A percentile compares a stretch with the other conserved stretches of the same genome.
These are phyloP conservation scores for Spirogloea muscicola DNA, from an alignment of 139 green algal species.

Conservation along the genomic window DNA sequence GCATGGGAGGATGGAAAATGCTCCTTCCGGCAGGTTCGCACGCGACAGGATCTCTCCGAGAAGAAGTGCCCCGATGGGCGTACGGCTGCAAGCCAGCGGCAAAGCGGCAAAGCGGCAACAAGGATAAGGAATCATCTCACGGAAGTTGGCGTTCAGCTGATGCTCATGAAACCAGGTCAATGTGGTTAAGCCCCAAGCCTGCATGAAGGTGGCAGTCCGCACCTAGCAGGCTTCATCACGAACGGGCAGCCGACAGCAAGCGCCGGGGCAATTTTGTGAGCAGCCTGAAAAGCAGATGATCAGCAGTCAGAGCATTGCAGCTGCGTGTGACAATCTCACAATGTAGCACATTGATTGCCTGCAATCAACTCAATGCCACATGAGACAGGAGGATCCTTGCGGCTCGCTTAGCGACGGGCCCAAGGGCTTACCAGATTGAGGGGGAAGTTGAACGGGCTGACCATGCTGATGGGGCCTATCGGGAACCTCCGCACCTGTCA, in stretches of 20 bases:
- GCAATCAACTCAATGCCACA: too few species aligned
- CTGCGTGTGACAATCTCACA: too few species aligned
- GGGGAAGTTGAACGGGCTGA: slow-evolving; percentile 28
- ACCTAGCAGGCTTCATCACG: slow-evolving; percentile 30
- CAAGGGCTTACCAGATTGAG: slow-evolving; percentile 30
- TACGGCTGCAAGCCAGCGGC: slow-evolving; percentile 6
- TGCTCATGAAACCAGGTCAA: too few species aligned
- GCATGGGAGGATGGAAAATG: slow-evolving; percentile 27
- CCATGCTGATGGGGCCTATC: slow-evolving; percentile 27
- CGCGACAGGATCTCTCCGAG: slow-evolving; percentile 18
- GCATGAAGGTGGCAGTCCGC: too few species aligned
- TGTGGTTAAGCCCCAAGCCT: too few species aligned
- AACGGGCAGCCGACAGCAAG: slow-evolving; percentile 22
- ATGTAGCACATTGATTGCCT: too few species aligned
- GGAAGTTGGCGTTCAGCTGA: too few species aligned
- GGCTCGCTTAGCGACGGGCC: too few species aligned
- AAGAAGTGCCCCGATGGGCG: slow-evolving; percentile 27
- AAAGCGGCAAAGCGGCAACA: neutral
- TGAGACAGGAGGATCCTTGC: too few species aligned
- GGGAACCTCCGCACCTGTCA: slow-evolving; percentile 24
- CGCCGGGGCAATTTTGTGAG: slow-evolving; percentile 18
- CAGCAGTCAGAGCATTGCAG: too few species aligned
- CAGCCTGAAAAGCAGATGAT: slow-evolving; percentile 13
- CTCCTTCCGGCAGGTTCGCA: slow-evolving; percentile 3
- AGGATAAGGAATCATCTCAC: too few species aligned